Evolutionary conservation across 495 filamentous ascomycete genomes (phyloP).

Genomic region (Viridothelium virens): DNA sequence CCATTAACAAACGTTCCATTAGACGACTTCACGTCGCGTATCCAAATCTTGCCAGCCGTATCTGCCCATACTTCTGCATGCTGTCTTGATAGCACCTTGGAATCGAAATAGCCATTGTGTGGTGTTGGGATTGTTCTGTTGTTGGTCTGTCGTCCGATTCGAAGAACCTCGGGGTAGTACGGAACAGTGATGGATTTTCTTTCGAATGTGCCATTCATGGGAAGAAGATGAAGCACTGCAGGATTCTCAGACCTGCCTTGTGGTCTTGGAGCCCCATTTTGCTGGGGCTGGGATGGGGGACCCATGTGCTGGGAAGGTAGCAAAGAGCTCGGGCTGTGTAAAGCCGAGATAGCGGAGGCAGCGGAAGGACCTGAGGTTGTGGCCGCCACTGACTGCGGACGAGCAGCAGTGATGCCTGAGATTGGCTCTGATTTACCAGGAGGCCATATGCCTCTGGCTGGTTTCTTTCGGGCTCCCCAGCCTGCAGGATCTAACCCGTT

Average conservation of each 20-base stretch:
- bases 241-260: conserved; percentile 50
- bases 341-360: conserved; percentile 58
- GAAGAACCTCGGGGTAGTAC: conserved; percentile 75
- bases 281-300: conserved; percentile 47
- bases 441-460: conserved; percentile 62
- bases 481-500: conserved; percentile 38
- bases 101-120: conserved; percentile 91
- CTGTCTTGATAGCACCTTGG: conserved; percentile 90
- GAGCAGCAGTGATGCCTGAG: conserved; percentile 52
- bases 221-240: conserved; percentile 71
- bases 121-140: conserved; percentile 86
- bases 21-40: conserved; percentile 94
- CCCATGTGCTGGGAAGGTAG: conserved; percentile 62
- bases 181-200: conserved; percentile 91
- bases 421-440: conserved; percentile 60
- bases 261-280: conserved; percentile 57
- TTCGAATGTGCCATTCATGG: conserved; percentile 91
- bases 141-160: conserved; percentile 95
- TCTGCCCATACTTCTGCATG: conserved; percentile 97
- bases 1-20: conserved; percentile 98
- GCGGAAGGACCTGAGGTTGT: conserved; percentile 58
- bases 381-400: conserved; percentile 55
- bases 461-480: conserved; percentile 57
- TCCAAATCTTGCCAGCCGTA: conserved; percentile 80
- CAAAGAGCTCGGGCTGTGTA: conserved; percentile 67